Evolutionary conservation across 495 filamentous ascomycete species (phyloP).

Genomic region (Aspergillus nanangensis): DNA sequence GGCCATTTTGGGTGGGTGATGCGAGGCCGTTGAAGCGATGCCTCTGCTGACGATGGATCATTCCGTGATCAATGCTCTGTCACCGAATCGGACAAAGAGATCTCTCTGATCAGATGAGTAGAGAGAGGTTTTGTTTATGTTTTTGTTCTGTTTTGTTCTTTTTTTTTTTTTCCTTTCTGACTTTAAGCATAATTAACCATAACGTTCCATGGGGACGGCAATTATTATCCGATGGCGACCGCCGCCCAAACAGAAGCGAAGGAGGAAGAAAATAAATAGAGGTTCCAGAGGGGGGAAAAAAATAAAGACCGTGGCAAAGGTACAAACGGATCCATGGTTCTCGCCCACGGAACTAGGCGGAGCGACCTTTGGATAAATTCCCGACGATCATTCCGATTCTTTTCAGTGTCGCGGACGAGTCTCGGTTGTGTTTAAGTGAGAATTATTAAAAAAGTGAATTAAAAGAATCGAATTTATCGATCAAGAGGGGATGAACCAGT

Average conservation of each 20-base stretch:
- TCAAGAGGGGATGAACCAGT: too few species aligned
- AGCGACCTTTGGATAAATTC: slow-evolving; percentile 1
- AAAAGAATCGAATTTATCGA: too few species aligned
- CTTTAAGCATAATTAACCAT: too few species aligned
- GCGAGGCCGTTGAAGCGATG: slow-evolving; percentile 6
- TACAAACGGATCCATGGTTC: background rate
- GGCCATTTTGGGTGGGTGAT: background rate
- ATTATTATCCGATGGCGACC: background rate
- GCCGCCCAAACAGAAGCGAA: background rate
- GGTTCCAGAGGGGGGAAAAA: background rate
- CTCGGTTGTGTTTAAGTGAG: background rate
- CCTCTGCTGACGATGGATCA: background rate
- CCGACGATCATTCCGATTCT: slow-evolving; percentile 2
- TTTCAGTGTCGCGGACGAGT: background rate
- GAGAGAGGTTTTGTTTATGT: background rate
- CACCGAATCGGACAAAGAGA: background rate
- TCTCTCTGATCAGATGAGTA: background rate
- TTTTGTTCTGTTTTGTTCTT: background rate
- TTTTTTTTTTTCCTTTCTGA: background rate
- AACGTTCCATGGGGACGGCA: too few species aligned
- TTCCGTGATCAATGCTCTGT: background rate
- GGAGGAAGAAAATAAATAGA: background rate
- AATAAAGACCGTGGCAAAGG: slow-evolving; percentile 1
- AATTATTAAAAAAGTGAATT: background rate
- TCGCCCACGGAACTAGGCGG: slow-evolving; percentile 3